Base-by-base conservation (phyloP, 2,329 filamentous ascomycete genomes). In the Drechslerella dactyloides region DNA sequence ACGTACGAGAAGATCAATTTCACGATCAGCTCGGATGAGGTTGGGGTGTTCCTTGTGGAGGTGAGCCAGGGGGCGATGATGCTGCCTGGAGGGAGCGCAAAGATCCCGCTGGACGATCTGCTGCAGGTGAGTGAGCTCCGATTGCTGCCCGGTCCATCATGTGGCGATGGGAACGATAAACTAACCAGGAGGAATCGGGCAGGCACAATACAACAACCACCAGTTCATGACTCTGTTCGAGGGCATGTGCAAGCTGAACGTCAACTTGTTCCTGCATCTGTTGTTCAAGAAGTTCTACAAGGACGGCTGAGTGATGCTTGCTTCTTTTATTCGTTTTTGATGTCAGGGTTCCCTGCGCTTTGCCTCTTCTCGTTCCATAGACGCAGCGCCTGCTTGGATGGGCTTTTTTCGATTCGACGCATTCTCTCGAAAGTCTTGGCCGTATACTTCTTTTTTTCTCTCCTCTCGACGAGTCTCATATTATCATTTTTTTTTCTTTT, bases 271-370 rank as follows among this genome's bases (percentile, higher is more conserved):
- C 81, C 84, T 99, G 83, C 94, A 99, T 84, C 83, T 97, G 80
- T 86, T 99, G 76, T 97, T 97, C 84, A 96, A 96, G 86, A 99
- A 99, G 84, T 99, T 99, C 81, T 99, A 99, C 79, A 83, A 87
- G 73, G 89, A 87, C 70, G 86, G 88, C 77, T 87, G 81, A 58
- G 52, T 1, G 23, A 46, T 21, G 59, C 27, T 19, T 48, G 33
- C 21, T 19, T 33, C 8, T 23, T 11, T 56, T 53, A 56, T 17
- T 27, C 42, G 11, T 44, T 11, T n/a, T 27, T 24, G 13, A 44
- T 17, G 24, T 33, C 8, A 21, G 23, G 27, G 51, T 19, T 27
- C 59, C 40, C 23, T 56, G 58, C 44, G 1, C 51, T 33, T 40
- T 24, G 8, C 15, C 13, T 5, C 42, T 13, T 59, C 46, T 23